Percentiles rank a stretch among this genome's conserved stretches.
Evolutionary conservation across 352 stramenopile species (phyloP).

Genomic region (Globisporangium middletonii): DNA sequence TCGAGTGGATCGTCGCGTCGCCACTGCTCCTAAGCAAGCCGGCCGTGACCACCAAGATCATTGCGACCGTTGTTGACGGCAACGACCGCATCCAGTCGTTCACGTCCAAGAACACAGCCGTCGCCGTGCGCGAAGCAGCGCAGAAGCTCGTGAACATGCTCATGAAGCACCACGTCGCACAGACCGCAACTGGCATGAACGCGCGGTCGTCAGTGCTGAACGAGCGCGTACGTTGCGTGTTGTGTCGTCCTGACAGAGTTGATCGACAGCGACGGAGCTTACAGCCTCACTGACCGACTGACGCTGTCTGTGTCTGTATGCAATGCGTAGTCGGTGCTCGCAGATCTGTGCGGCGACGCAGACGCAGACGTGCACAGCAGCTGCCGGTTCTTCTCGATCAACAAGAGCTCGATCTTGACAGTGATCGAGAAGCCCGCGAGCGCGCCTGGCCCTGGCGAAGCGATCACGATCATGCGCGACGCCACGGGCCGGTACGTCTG

Average conservation of each 20-base stretch:
- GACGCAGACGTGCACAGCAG: constrained; percentile 34
- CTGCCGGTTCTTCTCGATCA: constrained; percentile 79
- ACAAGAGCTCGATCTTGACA: constrained; percentile 73
- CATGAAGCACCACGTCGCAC: constrained; percentile 83
- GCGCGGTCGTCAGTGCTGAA: constrained; percentile 43
- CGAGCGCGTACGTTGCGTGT: constrained; percentile 40
- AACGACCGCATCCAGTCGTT: constrained; percentile 68
- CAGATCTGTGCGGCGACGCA: constrained; percentile 45
- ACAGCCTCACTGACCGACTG: not conserved
- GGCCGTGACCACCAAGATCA: constrained; percentile 73
- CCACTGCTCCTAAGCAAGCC: constrained; percentile 70
- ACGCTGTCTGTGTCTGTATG: not conserved
- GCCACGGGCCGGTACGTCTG: constrained; percentile 73
- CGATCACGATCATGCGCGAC: constrained; percentile 76
- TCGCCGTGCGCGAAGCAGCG: constrained; percentile 61
- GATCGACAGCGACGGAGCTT: not conserved
- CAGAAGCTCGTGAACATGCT: constrained; percentile 82
- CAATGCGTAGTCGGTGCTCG: constrained; percentile 37
- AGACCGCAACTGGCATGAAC: constrained; percentile 36
- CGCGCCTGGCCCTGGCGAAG: constrained; percentile 33
- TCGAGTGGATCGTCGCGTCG: constrained; percentile 78
- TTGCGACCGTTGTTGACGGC: constrained; percentile 74
- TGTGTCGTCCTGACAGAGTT: not conserved
- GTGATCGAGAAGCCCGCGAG: constrained; percentile 73
- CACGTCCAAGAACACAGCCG: constrained; percentile 35